phyloP scores from a whole-genome alignment of 129 eudicot species.

The Scalesia atractyloides region DNA sequence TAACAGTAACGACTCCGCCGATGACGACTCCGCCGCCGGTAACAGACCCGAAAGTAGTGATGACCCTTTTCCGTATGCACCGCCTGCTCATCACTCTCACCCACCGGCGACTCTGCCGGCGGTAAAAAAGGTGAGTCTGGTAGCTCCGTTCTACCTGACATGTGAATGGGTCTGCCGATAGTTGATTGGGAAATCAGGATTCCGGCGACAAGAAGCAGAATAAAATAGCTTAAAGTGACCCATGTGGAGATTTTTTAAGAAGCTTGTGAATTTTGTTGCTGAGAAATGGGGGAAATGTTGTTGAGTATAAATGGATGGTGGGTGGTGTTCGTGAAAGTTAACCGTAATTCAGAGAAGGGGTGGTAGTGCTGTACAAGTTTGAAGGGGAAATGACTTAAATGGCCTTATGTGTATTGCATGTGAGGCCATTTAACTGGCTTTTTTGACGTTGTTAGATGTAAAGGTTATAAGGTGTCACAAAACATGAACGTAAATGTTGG shows the following conservation, averaged over 20 bases:
- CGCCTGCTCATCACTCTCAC: background rate
- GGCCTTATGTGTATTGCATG: too few species aligned
- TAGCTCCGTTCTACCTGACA: constrained; percentile 7
- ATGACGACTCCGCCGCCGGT: constrained; percentile 71
- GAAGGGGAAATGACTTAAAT: fast-evolving
- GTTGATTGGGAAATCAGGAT: constrained; percentile 25
- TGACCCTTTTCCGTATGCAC: constrained; percentile 32
- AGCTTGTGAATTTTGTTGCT: background rate
- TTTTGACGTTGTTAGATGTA: too few species aligned
- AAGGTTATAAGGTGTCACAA: too few species aligned
- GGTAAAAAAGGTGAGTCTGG: constrained; percentile 3
- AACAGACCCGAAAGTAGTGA: constrained; percentile 39
- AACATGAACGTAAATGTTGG: too few species aligned
- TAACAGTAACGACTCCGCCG: constrained; percentile 52
- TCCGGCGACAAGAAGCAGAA: constrained; percentile 15
- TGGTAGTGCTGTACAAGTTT: too few species aligned
- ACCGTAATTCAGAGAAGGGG: background rate
- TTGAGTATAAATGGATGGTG: constrained; percentile 15
- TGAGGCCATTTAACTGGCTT: too few species aligned
- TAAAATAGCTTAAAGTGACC: constrained; percentile 3
- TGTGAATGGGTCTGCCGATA: constrained; percentile 19
- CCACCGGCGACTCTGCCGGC: constrained; percentile 37
- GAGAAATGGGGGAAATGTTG: background rate
- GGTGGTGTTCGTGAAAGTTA: background rate
- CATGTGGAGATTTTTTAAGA: constrained; percentile 14